Evolutionary conservation across 176 grass and related monocot species (phyloP).

Genomic region (Paspalum vaginatum): DNA sequence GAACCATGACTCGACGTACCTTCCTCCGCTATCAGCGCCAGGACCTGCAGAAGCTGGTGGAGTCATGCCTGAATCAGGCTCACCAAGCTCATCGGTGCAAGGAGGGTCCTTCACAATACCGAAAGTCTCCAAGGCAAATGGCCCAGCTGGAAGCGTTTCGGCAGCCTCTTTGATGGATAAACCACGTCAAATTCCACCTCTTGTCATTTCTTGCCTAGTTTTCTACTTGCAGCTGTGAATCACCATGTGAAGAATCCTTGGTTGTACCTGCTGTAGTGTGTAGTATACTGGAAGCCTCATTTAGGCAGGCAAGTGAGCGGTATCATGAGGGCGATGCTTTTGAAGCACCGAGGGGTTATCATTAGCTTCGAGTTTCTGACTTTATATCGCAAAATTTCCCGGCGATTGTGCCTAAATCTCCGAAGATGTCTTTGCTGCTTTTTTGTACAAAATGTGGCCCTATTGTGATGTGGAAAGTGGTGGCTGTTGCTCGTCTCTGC

Average conservation of each 20-base stretch:
- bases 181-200: constrained; percentile 21
- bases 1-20: constrained; percentile 49
- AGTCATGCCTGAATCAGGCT: constrained; percentile 52
- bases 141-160: constrained; percentile 68
- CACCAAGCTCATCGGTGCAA: constrained; percentile 60
- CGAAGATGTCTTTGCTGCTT: constrained; percentile 10
- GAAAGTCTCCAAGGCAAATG: constrained; percentile 49
- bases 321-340: constrained; percentile 48
- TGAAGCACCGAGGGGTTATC: constrained; percentile 33
- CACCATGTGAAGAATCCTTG: constrained; percentile 21
- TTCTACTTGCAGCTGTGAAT: constrained; percentile 37
- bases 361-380: constrained; percentile 1
- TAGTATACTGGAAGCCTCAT: constrained; percentile 29
- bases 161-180: constrained; percentile 21
- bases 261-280: background rate
- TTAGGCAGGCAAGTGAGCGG: constrained; percentile 11
- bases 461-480: constrained; percentile 23
- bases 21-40: constrained; percentile 72
- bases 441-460: constrained; percentile 15
- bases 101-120: constrained; percentile 55
- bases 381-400: constrained; percentile 21
- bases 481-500: background rate
- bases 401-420: background rate
- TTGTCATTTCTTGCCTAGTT: constrained; percentile 41
- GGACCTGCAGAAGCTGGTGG: constrained; percentile 66